Base-by-base conservation (phyloP, 306 rosid species). In the Prunus salicina region DNA sequence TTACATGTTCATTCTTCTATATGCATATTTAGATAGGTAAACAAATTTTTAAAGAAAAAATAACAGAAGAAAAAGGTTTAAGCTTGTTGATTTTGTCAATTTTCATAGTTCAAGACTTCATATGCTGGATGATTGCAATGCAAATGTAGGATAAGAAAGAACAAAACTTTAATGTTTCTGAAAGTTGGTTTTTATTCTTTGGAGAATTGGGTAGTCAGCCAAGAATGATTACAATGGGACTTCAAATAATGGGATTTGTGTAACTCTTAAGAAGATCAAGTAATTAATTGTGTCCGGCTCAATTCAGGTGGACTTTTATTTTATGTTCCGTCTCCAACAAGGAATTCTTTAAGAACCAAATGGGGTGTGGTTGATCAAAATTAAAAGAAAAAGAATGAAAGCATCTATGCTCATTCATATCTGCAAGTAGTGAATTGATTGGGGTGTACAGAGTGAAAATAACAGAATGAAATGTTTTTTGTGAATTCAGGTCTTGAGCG, bases 401-500 rank as follows among this genome's bases (percentile, higher is more conserved):
- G 18, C 14, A 27, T 47, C 14, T 25, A 69, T 50, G 60, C 5
- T 19, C 41, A 24, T 27, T 16, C 30, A 53, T 53, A 27, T 58
- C 64, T 32, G 64, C 12, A 53, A 71, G 18, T 20, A 13, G 12
- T 55, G 30, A 32, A 12, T 4, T 72, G 38, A 22, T 46, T 10
- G 47, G 20, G 45, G 12, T 65, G 71, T 74, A 5, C 27, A 34
- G 38, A 78, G 53, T 45, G 72, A 51, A 38, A 74, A 2, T 61
- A 28, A 69, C 19, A 69, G 18, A 24, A 63, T 22, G 30, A 71
- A 77, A 53, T 18, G 43, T 38, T 9, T 74, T 57, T 75, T 69
- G 78, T 80, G 41, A 72, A 81, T 81, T 76, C 87, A 96, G 99
- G 93, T 93, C 30, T 81, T 96, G 86, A 92, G 99, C 25, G 98